A percentile compares a stretch with the other conserved stretches of the same genome.
phyloP scores from a whole-genome alignment of 306 rosid species.

The Herpetospermum pedunculosum region DNA sequence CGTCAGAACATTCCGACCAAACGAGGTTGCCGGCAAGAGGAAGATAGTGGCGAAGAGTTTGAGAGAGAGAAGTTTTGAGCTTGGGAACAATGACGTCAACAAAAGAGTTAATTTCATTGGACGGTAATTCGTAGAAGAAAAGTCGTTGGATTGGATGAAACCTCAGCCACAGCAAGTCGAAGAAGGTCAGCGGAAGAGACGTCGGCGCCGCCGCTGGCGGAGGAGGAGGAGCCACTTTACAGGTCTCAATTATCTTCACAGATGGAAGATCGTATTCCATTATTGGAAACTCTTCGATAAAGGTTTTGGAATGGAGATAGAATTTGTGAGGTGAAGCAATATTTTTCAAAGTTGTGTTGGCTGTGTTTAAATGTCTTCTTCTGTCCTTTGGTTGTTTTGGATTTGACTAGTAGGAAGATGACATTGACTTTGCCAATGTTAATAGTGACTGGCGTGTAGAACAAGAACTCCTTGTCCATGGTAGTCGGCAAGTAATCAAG shows the following conservation, averaged over 20 bases:
- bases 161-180: conserved; percentile 15
- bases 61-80: neutral
- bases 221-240: conserved; percentile 16
- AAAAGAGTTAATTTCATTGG: neutral
- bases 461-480: no score
- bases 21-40: neutral
- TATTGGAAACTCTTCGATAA: no score
- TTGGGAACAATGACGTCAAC: neutral
- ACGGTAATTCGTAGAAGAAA: neutral
- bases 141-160: conserved; percentile 11
- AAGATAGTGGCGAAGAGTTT: neutral
- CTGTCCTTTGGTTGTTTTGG: no score
- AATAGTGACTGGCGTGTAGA: no score
- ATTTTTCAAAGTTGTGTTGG: no score
- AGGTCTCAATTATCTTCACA: neutral
- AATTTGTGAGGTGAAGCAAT: no score
- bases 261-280: no score
- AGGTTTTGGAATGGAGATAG: no score
- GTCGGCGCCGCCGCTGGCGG: neutral
- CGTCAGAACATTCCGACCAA: neutral
- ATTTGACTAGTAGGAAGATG: no score
- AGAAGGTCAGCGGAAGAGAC: conserved; percentile 21
- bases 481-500: no score
- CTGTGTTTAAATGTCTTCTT: no score
- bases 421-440: no score